Evolutionary conservation across 306 rosid species (phyloP).

Genomic region (Macrotyloma uniflorum): DNA sequence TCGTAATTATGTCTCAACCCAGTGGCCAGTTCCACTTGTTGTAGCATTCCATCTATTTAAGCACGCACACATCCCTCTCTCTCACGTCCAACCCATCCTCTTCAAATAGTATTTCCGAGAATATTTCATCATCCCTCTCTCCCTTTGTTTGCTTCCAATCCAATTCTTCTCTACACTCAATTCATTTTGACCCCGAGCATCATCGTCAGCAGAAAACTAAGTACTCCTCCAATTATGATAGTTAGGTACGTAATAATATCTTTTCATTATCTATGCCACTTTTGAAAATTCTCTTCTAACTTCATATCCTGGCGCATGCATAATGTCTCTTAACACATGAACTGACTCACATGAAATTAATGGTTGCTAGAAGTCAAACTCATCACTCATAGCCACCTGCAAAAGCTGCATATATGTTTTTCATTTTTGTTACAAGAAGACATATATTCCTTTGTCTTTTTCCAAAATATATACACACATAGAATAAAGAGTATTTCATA

Average conservation of each 20-base stretch:
- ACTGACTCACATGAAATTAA: conserved; percentile 28
- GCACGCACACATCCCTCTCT: conserved; percentile 43
- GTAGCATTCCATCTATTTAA: conserved; percentile 57
- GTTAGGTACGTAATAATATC: conserved; percentile 47
- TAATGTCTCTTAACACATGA: conserved; percentile 29
- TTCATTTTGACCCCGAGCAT: conserved; percentile 28
- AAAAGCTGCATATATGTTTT: conserved; percentile 35
- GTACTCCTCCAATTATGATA: conserved; percentile 44
- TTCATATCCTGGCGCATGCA: conserved; percentile 44
- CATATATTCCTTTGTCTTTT: conserved; percentile 12
- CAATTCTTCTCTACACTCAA: conserved; percentile 35
- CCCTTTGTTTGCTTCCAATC: conserved; percentile 36
- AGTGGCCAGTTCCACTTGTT: conserved; percentile 37
- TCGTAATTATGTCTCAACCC: conserved; percentile 57
- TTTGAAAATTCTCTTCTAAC: not conserved
- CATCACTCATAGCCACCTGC: conserved; percentile 33
- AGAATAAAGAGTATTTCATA: not conserved
- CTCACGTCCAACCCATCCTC: conserved; percentile 42
- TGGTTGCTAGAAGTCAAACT: conserved; percentile 32
- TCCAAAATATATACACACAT: not conserved
- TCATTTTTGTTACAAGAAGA: conserved; percentile 20
- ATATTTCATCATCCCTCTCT: not conserved
- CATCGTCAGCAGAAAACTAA: conserved; percentile 21
- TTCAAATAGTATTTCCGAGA: conserved; percentile 43
- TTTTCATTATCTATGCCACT: conserved; percentile 37